Evolutionary conservation across 768 basidiomycete species (phyloP), one percentile per base, ranked within the genome.

Genomic region (Russula griseocarnosa): DNA sequence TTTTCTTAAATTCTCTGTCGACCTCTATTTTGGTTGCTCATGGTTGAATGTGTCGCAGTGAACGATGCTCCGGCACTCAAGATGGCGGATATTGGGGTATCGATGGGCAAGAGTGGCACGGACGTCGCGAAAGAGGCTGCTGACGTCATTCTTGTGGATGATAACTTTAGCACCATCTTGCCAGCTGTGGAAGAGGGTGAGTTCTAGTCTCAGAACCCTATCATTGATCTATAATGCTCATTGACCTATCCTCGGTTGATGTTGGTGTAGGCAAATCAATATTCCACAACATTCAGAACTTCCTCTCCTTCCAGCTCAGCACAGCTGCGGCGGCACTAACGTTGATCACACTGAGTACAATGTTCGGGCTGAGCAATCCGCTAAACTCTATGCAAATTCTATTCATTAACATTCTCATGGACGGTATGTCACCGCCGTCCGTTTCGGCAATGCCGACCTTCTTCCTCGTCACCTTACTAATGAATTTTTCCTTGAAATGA

Each of bases 351-450:
- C 79, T 98, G 61, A 93, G 91, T 73, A 98, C 95, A 24, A 81
- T 94, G 73, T 85, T 98, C 70, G 86, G 89, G 16, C 79, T 97
- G 38, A 87, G 86, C 70, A 98, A 96, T 71, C 95, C 95, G 3
- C 81, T 98, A 66, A 98, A 98, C 71, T 88, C 95, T 4, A 98
- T 98, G 94, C 94, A 98, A 74, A 98, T 98, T 70, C 77, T 98
- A n/a, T 98, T 97, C 73, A 98, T 98, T 71, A 98, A 98, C 76
- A 97, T 98, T 72, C 83, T 98, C 54, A 98, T 98, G 95, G 96
- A 98, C 68, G 94, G 94, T 88, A 61, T 38, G 63, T 30, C 81
- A 74, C 40, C 61, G 38, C 65, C 8, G 38, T 46, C 11, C 34
- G 13, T 36, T 36, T 36, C 4, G 36, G 13, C 36, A 36, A 36